Evolutionary conservation across 768 basidiomycete genomes (phyloP), one percentile per base, ranked within the genome.

Genomic region (Rhodosporidiobolus odoratus): DNA sequence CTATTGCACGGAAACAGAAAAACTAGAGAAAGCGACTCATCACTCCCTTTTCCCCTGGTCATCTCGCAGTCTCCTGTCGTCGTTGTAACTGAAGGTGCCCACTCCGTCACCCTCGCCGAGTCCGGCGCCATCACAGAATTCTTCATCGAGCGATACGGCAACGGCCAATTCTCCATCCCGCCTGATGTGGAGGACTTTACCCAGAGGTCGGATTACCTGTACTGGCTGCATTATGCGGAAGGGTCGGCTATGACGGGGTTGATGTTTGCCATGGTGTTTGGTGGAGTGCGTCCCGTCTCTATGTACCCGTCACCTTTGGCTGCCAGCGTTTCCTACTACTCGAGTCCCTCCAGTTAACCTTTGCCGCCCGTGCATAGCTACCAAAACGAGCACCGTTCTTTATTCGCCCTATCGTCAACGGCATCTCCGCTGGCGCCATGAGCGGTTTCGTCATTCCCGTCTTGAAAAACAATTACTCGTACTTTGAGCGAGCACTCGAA

Each of bases 61-160:
- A 15, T 21, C 38, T 57, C 30, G 32, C 47, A 74, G 71, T 66
- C 66, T 1, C 74, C 74, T 23, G 67, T 69, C 23, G 45, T 72
- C 25, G 32, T 23, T 21, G 45, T 75, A 41, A 64, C 43, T n/a
- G 70, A 75, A 12, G 27, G 19, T 15, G 61, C 54, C 34, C 9
- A 53, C 12, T 57, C 59, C 15, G 21, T 66, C 43, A 68, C 65
- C 4, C 43, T 75, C 27, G 70, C 74, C 58, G 74, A 75, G 57
- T 69, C 67, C 4, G 74, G 70, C 27, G 70, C 74, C 19, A 75
- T 75, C 40, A 43, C 43, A 59, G 70, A 75, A 54, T 66, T 71
- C 54, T 45, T 75, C 54, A 60, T 72, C 62, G 72, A 73, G 58
- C 68, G 72, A 12, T 69, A 69, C 64, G 72, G 68, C 4, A 17